Conservation (phyloP, 345 rosid genomes). For the Sisymbrium altissimum region DNA sequence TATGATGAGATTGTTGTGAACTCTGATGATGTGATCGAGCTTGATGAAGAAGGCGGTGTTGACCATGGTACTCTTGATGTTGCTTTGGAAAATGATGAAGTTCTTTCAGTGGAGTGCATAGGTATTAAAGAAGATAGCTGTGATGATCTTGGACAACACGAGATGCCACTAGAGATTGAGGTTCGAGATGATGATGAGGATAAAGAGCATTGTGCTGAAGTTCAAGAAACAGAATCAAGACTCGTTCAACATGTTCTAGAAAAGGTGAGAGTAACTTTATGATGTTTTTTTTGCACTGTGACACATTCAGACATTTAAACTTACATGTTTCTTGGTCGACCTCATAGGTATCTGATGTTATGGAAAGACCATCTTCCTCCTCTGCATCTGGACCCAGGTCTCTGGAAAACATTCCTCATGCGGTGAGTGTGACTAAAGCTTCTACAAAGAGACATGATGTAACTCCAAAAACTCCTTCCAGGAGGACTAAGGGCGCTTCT, state of each 20-base stretch:
- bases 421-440: conserved; percentile 2
- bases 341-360: neutral
- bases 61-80: neutral
- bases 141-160: neutral
- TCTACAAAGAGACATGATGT: conserved; percentile 35
- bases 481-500: conserved; percentile 39
- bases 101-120: neutral
- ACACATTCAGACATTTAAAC: conserved; percentile 1
- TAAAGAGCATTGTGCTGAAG: neutral
- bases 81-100: conserved; percentile 3
- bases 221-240: neutral
- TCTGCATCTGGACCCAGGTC: conserved; percentile 18
- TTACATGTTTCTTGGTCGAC: conserved; percentile 5
- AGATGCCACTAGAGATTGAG: conserved; percentile 23
- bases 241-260: neutral
- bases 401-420: neutral
- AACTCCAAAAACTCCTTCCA: conserved; percentile 16
- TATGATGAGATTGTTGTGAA: conserved; percentile 48
- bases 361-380: neutral
- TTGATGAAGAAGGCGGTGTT: conserved; percentile 20
- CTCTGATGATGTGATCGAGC: conserved; percentile 30
- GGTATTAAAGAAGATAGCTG: neutral
- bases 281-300: neutral
- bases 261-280: conserved; percentile 12
- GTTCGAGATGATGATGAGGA: conserved; percentile 39